Conservation (phyloP, 2,329 filamentous ascomycete genomes). For the Penicillium glabrum region DNA sequence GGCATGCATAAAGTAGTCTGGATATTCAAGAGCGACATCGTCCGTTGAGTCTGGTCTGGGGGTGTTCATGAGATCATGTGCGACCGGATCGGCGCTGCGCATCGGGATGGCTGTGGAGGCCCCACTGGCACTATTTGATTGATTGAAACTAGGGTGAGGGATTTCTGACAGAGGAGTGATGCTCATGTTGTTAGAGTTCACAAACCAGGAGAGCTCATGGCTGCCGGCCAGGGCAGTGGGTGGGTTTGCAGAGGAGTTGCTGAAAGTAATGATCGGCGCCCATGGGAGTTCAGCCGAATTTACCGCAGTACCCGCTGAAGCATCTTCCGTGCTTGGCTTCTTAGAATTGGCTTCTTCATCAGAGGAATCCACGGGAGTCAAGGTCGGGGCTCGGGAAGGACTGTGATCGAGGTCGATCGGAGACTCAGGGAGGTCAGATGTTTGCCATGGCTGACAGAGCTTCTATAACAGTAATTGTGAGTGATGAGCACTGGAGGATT, state of each 20-base stretch:
- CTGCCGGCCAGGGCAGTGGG: not conserved
- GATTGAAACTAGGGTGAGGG: not conserved
- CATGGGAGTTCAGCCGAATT: not conserved
- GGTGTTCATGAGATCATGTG: not conserved
- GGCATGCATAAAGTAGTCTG: not conserved
- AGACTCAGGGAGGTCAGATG: constrained; percentile 21
- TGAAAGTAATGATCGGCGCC: not conserved
- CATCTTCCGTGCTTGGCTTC: constrained; percentile 14
- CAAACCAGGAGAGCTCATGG: not conserved
- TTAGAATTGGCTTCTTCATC: constrained; percentile 30
- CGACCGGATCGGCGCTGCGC: not conserved
- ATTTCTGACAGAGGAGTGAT: not conserved
- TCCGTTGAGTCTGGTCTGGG: not conserved
- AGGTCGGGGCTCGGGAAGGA: constrained; percentile 22
- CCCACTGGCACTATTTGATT: not conserved
- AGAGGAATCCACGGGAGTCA: constrained; percentile 40
- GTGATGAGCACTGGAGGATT: not conserved
- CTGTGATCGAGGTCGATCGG: constrained; percentile 15
- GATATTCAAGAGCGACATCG: not conserved
- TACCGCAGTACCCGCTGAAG: not conserved
- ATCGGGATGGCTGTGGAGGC: not conserved
- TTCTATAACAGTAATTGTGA: constrained; percentile 23
- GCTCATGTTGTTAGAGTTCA: not conserved
- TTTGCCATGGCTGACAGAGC: constrained; percentile 21
- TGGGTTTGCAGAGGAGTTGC: not conserved